Evolutionary conservation across 371 early-diverging fungal species (phyloP), one percentile per base, ranked within the genome.

Genomic region (Mucor plumbeus): DNA sequence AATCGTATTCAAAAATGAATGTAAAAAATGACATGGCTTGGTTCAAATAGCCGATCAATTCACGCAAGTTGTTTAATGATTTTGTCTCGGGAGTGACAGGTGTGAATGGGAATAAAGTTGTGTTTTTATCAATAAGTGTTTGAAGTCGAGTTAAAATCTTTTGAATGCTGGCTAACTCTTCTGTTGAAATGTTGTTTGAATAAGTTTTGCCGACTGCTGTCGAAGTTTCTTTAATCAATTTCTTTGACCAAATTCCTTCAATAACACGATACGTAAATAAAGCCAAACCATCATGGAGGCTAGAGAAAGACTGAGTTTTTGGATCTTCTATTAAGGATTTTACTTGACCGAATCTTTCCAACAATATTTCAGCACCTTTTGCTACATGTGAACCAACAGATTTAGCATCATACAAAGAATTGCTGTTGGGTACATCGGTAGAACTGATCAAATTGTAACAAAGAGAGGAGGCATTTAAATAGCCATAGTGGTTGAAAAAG

Each of bases 261-360:
- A 95, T 71, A 5, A 88, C 60, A 14, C 95, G 91, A 14, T 88
- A 82, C 58, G 95, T 61, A 65, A 91, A 94, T 10, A 93, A 71
- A 10, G 87, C 90, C 47, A 95, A 78, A n/a, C 92, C 95, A 65
- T 94, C 86, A 69, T 93, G 92, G 56, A 83, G 76, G 43, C 85
- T 88, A 44, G 89, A 87, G 65, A 78, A 70, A 5, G 48, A 48
- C 31, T 40, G 63, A 17, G 10, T 34, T 36, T 66, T 34, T 17
- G n/a, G 0, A 5, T 54, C 43, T 21, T 61, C 56, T 15, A 73
- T 44, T 13, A 15, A 9, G 5, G 74, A 75, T 21, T 61, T 64
- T 0, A 50, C 34, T 64, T 68, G 62, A n/a, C 84, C 74, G 53
- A 74, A 62, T 5, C 40, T 59, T 9, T 69, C 71, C 10, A 81